Percentiles rank a stretch among this genome's conserved stretches.
phyloP scores from a whole-genome alignment of 2,329 filamentous ascomycete species.

The Tolypocladium nubicola region DNA sequence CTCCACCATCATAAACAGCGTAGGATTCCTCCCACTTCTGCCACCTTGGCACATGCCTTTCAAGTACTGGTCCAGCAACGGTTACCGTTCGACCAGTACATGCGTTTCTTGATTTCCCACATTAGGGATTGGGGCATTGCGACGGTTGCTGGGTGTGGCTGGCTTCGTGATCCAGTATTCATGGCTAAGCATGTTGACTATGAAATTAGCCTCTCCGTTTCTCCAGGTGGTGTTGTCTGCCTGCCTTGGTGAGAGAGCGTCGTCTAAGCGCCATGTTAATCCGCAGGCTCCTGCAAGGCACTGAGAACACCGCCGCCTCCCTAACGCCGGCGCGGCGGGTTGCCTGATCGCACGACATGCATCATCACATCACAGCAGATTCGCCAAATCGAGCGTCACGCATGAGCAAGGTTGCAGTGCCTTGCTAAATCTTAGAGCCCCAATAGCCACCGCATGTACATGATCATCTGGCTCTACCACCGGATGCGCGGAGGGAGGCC shows the following conservation, averaged over 20 bases:
- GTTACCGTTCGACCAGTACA: neutral
- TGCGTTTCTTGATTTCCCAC: neutral
- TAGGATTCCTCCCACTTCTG: neutral
- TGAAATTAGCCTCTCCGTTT: neutral
- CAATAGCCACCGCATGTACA: neutral
- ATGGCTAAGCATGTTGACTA: neutral
- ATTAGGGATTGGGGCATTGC: neutral
- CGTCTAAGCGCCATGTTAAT: neutral
- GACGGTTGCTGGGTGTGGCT: neutral
- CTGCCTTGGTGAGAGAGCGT: neutral
- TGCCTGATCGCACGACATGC: neutral
- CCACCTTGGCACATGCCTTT: neutral
- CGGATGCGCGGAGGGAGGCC: neutral
- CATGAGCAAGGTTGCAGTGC: neutral
- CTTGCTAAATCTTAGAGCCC: neutral
- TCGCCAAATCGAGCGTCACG: neutral
- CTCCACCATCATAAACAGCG: neutral
- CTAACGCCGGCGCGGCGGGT: neutral
- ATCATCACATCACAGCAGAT: neutral
- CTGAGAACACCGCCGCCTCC: too few species aligned
- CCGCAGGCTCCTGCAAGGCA: neutral
- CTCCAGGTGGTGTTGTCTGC: neutral
- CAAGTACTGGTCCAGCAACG: neutral
- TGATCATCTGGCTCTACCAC: neutral
- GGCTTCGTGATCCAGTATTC: neutral